These are phyloP conservation scores for Myxozyma melibiosi DNA, from an alignment of 805 yeast genomes.

Conservation along the genomic window DNA sequence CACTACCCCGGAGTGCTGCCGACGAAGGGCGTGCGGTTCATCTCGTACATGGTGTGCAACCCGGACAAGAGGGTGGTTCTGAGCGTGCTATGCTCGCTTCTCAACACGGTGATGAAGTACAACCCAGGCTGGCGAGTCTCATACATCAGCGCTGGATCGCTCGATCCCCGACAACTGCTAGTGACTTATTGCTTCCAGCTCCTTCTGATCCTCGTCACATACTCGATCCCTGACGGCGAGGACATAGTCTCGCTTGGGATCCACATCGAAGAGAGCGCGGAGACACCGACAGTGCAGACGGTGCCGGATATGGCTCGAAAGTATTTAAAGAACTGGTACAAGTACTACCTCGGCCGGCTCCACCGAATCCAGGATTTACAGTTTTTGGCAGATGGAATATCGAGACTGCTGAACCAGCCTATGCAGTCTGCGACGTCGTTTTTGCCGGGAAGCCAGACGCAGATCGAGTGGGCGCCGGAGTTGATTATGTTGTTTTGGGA, in stretches of 20 bases:
- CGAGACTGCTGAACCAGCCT: conserved; percentile 43
- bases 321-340: conserved; percentile 37
- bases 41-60: conserved; percentile 57
- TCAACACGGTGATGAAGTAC: conserved; percentile 56
- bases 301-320: conserved; percentile 9
- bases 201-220: conserved; percentile 60
- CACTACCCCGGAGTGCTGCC: conserved; percentile 44
- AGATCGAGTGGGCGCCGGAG: conserved; percentile 54
- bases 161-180: conserved; percentile 36
- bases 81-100: conserved; percentile 64
- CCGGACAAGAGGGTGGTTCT: conserved; percentile 53
- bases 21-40: conserved; percentile 59
- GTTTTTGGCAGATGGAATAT: conserved; percentile 39
- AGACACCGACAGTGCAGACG: not conserved
- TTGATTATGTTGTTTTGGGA: conserved; percentile 73
- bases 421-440: conserved; percentile 43
- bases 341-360: conserved; percentile 41
- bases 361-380: conserved; percentile 43
- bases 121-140: conserved; percentile 43
- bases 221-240: conserved; percentile 55
- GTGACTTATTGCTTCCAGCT: conserved; percentile 63
- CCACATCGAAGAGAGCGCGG: conserved; percentile 2
- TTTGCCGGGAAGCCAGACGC: conserved; percentile 38
- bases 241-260: conserved; percentile 17
- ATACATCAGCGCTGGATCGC: conserved; percentile 38